phyloP scores from a whole-genome alignment of 225 moss, liverwort and hornwort species.

The Ulota crispa region DNA sequence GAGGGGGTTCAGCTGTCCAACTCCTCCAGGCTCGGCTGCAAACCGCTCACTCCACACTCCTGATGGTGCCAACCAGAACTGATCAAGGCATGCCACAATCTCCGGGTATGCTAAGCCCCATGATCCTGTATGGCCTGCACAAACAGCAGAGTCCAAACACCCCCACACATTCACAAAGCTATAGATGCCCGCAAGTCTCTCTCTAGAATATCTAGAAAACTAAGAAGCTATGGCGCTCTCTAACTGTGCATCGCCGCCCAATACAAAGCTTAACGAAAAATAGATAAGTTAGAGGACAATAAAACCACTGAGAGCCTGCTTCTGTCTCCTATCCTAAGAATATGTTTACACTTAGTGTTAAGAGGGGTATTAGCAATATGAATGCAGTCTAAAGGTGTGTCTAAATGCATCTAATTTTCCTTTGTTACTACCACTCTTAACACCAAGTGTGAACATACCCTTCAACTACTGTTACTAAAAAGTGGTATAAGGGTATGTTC shows the following conservation, averaged over 20 bases:
- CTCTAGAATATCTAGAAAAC: neutral
- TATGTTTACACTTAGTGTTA: too few species aligned
- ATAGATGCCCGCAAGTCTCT: neutral
- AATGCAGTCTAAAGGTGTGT: too few species aligned
- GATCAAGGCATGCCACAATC: slow-evolving; percentile 63
- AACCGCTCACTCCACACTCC: slow-evolving; percentile 58
- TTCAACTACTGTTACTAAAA: too few species aligned
- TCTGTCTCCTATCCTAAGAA: neutral
- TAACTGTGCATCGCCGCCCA: neutral
- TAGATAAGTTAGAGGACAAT: neutral
- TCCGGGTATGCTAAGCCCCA: slow-evolving; percentile 82
- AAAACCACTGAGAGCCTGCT: neutral
- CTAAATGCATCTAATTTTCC: too few species aligned
- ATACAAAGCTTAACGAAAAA: neutral
- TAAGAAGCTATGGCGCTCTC: neutral
- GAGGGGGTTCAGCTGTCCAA: slow-evolving; percentile 82
- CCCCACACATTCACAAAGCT: neutral
- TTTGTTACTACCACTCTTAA: too few species aligned
- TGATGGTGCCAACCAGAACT: slow-evolving; percentile 66
- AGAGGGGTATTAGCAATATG: too few species aligned
- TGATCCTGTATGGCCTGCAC: slow-evolving; percentile 77
- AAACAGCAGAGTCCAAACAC: neutral
- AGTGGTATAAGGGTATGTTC: neutral
- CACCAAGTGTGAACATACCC: too few species aligned
- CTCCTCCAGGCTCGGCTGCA: slow-evolving; percentile 74